Evolutionary conservation across 2,329 filamentous ascomycete species (phyloP), one percentile per base, ranked within the genome.

Genomic region (Trichoderma hamatum): DNA sequence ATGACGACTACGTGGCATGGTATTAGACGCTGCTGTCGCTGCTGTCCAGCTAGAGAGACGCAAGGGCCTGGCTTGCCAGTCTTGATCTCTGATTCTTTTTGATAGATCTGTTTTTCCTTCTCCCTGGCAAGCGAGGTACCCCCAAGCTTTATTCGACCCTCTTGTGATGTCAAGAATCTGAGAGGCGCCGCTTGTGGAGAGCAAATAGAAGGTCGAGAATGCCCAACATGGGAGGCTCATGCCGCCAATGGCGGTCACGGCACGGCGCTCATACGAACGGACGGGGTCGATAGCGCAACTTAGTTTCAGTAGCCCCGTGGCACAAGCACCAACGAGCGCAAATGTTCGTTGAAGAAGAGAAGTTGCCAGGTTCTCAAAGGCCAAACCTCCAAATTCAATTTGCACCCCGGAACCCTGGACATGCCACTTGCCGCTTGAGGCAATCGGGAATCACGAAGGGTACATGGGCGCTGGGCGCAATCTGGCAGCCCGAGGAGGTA

Each of bases 1-100:
- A 64, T 64, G 32, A 64, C 61, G 32, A 54, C 61, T 49, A 64
- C 61, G 61, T 64, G 61, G 61, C 61, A 64, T 43, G 61, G 61
- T 43, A 43, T 54, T 21, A 64, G 61, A 64, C 52, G 49, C 61
- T 51, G 32, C 32, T 34, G 54, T 49, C 49, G 61, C 61, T 30
- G 34, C 49, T 55, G 32, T 16, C 61, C 14, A 6, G 60, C 39
- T 24, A 60, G 34, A 28, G 14, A 28, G 14, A 46, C 43, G 43
- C 43, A 46, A 46, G 21, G 21, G 46, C 5, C 4, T 13, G 46
- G 46, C 21, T 7, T 9, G 39, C 4, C 19, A 43, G 39, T 9
- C 39, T 43, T n/a, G 19, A n/a, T 43, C 39, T 43, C 39, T 6
- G 3, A 9, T 43, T 43, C 39, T 43, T 43, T 43, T 43, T 19